Percentiles rank a stretch among this genome's conserved stretches.
These are phyloP conservation scores for Kokia cookei DNA, from an alignment of 441 rosid species.

Conservation along the genomic window DNA sequence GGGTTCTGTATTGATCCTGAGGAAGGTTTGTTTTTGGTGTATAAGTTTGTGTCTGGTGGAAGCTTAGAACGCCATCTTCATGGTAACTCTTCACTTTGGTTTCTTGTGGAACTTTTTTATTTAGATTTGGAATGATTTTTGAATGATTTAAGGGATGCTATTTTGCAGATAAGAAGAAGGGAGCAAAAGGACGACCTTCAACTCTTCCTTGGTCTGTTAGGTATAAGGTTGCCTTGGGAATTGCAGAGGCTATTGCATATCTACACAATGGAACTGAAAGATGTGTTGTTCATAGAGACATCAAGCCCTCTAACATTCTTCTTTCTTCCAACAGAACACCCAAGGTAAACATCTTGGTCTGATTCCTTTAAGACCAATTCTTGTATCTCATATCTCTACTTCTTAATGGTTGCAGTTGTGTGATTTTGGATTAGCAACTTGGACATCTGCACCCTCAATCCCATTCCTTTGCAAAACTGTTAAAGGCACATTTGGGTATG, in stretches of 20 bases:
- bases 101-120: neutral
- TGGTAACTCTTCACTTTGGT: slow-evolving; percentile 36
- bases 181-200: slow-evolving; percentile 31
- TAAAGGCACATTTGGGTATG: slow-evolving; percentile 97
- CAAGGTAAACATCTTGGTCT: slow-evolving; percentile 39
- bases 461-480: slow-evolving; percentile 98
- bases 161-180: slow-evolving; percentile 66
- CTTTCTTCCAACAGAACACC: slow-evolving; percentile 91
- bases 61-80: slow-evolving; percentile 90
- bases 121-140: slow-evolving; percentile 2
- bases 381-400: neutral
- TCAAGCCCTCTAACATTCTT: slow-evolving; percentile 93
- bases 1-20: slow-evolving; percentile 92
- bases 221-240: slow-evolving; percentile 82
- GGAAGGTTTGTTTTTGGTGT: slow-evolving; percentile 90
- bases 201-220: slow-evolving; percentile 76
- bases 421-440: slow-evolving; percentile 95
- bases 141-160: slow-evolving; percentile 10
- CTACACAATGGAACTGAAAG: slow-evolving; percentile 89
- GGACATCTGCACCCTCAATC: slow-evolving; percentile 95
- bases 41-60: slow-evolving; percentile 93
- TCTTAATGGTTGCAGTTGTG: slow-evolving; percentile 57
- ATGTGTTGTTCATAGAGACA: slow-evolving; percentile 97
- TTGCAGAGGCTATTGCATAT: slow-evolving; percentile 79
- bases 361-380: too few species aligned